Conservation (phyloP, 2,329 filamentous ascomycete genomes). For the Exserohilum turcica region DNA sequence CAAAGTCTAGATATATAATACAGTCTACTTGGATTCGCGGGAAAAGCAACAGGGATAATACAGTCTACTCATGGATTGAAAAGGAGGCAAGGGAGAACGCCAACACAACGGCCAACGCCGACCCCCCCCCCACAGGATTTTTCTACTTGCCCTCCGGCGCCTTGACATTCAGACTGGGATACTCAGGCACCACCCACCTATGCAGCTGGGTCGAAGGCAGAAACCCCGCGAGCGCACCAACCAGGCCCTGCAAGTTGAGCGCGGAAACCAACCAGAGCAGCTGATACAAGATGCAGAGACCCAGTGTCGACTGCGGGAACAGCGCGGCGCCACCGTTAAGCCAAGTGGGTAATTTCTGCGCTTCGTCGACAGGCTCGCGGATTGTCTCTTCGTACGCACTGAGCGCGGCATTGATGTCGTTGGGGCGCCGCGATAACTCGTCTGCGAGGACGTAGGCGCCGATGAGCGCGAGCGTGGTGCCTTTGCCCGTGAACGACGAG, state of each 20-base stretch:
- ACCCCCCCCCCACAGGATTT: not conserved
- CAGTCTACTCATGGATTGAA: too few relatives aligned
- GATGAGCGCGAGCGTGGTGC: slow-evolving; percentile 41
- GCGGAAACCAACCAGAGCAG: not conserved
- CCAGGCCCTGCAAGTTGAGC: not conserved
- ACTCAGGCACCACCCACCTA: slow-evolving; percentile 5
- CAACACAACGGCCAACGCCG: not conserved
- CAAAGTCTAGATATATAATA: too few relatives aligned
- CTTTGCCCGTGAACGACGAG: slow-evolving; percentile 30
- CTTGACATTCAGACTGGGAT: slow-evolving; percentile 19
- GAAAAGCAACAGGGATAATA: too few relatives aligned
- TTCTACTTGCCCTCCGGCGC: not conserved
- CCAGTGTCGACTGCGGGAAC: slow-evolving; percentile 1
- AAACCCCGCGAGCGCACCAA: not conserved
- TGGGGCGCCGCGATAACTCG: slow-evolving; percentile 28
- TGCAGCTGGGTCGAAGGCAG: not conserved
- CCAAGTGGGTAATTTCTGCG: slow-evolving; percentile 17
- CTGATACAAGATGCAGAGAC: not conserved
- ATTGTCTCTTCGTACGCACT: slow-evolving; percentile 29
- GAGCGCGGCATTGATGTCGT: slow-evolving; percentile 25
- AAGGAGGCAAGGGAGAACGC: too few relatives aligned
- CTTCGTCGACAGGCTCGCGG: slow-evolving; percentile 23
- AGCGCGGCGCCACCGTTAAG: not conserved
- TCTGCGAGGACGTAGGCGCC: slow-evolving; percentile 49
- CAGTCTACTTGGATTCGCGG: too few relatives aligned